Conservation (phyloP, 2,329 filamentous ascomycete species). For the Knoxdaviesia proteae region DNA sequence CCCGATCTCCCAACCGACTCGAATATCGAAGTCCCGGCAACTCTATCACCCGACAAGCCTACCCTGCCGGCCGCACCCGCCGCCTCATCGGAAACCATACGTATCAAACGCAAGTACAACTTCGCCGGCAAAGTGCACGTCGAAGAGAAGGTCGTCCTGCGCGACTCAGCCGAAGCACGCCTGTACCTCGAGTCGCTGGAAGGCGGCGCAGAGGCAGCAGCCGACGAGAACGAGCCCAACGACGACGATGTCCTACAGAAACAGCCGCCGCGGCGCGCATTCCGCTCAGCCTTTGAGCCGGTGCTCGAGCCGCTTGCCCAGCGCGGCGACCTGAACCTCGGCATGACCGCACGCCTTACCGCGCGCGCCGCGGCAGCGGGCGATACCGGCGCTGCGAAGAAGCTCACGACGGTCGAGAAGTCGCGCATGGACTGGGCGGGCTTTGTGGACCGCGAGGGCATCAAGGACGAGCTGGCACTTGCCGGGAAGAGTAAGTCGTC, state of each 20-base stretch:
- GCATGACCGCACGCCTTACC: conserved; percentile 25
- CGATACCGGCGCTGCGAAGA: conserved; percentile 18
- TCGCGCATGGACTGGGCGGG: conserved; percentile 55
- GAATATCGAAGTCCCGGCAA: not conserved
- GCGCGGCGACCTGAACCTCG: conserved; percentile 37
- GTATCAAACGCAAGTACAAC: conserved; percentile 51
- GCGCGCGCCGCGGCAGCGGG: conserved; percentile 17
- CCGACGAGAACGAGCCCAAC: conserved; percentile 6
- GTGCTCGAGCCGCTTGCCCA: conserved; percentile 19
- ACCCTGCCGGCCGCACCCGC: not conserved
- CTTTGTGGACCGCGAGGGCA: conserved; percentile 49
- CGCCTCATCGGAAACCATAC: conserved; percentile 24
- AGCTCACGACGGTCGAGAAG: conserved; percentile 52
- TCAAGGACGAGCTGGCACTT: conserved; percentile 45
- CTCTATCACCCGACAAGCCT: conserved; percentile 1
- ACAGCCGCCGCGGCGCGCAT: conserved; percentile 27
- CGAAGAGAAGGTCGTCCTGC: conserved; percentile 48
- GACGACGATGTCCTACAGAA: conserved; percentile 8
- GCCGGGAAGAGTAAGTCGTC: conserved; percentile 45
- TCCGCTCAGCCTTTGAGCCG: conserved; percentile 43
- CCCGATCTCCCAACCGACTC: conserved; percentile 2
- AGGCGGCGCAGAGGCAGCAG: conserved; percentile 7
- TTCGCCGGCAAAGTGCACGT: conserved; percentile 54
- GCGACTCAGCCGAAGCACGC: conserved; percentile 43
- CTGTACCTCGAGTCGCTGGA: conserved; percentile 28